Evolutionary conservation across 768 basidiomycete species (phyloP), one percentile per base, ranked within the genome.

Genomic region (Russula brevipes): DNA sequence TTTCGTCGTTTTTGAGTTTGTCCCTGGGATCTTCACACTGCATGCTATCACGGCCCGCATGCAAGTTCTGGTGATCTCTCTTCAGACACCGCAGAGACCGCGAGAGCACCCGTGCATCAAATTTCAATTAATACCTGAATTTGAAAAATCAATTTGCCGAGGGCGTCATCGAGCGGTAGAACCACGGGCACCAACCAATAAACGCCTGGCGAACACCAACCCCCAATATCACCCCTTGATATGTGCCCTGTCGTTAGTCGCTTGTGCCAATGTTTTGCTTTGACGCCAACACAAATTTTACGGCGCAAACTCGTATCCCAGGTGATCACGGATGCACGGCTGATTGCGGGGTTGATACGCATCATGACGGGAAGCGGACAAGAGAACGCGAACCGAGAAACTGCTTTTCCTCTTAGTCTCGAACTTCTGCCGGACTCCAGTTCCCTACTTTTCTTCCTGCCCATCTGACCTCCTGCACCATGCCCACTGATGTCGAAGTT

Each of bases 341-440:
- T 8, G 19, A 55, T 50, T 47, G 54, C 10, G 53, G 12, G 60
- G 45, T 7, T 53, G 53, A 24, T 4, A 30, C 51, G 39, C 35
- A 9, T 46, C 56, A 45, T 51, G 51, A 55, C 17, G 33, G 52
- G 52, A 39, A 41, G 24, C 56, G 14, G 39, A 44, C 54, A 52
- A 24, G 14, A 24, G 41, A 41, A 42, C 55, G 49, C 51, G 33
- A 57, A 31, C 46, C 63, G 39, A 51, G 58, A 7, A 38, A 10
- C 53, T n/a, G 24, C 39, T 11, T 50, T 55, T 46, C 58, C 63
- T 64, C 54, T 64, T 59, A 59, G 58, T 38, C 63, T 64, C 54
- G 16, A 16, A 56, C 47, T 60, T 36, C 33, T 14, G 41, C 5
- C 2, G 35, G 31, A 19, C 17, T 45, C 42, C 38, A 5, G 38